Conservation (phyloP, 306 rosid genomes). For the Dryas alaskensis region DNA sequence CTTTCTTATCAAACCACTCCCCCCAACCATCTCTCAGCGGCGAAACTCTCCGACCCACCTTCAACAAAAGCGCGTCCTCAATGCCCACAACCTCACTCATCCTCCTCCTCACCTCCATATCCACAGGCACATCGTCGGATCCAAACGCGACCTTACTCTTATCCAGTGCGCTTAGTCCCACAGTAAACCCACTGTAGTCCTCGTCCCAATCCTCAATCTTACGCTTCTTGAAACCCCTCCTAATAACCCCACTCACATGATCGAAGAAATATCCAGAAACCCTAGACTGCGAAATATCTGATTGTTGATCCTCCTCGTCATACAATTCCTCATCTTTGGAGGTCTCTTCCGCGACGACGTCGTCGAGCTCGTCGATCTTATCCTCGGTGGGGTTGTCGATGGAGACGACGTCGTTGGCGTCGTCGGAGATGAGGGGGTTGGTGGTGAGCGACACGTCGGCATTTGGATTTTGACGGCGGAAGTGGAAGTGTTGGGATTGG, state of each 20-base stretch:
- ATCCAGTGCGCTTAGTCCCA: conserved; percentile 40
- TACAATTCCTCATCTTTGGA: conserved; percentile 38
- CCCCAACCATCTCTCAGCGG: conserved; percentile 85
- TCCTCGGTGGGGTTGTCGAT: conserved; percentile 43
- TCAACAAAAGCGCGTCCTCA: conserved; percentile 69
- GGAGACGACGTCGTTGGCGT: conserved; percentile 18
- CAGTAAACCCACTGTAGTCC: conserved; percentile 37
- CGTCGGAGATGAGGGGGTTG: conserved; percentile 50
- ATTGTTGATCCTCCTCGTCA: conserved; percentile 50
- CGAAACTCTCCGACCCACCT: conserved; percentile 46
- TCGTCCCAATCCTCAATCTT: conserved; percentile 52
- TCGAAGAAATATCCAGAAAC: conserved; percentile 63
- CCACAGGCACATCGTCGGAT: conserved; percentile 80
- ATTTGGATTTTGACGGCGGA: conserved; percentile 12
- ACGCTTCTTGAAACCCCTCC: conserved; percentile 49
- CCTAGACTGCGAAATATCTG: conserved; percentile 30
- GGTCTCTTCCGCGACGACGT: conserved; percentile 38
- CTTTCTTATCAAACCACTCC: conserved; percentile 84
- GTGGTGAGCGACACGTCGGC: conserved; percentile 32
- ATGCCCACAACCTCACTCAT: conserved; percentile 32
- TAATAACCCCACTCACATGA: conserved; percentile 55
- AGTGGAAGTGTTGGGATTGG: conserved; percentile 26
- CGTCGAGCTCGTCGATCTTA: conserved; percentile 75
- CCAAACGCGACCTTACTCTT: conserved; percentile 54
- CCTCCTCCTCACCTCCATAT: conserved; percentile 43